Evolutionary conservation across 2,329 filamentous ascomycete species (phyloP).

Genomic region (Fusarium oligoseptatum): DNA sequence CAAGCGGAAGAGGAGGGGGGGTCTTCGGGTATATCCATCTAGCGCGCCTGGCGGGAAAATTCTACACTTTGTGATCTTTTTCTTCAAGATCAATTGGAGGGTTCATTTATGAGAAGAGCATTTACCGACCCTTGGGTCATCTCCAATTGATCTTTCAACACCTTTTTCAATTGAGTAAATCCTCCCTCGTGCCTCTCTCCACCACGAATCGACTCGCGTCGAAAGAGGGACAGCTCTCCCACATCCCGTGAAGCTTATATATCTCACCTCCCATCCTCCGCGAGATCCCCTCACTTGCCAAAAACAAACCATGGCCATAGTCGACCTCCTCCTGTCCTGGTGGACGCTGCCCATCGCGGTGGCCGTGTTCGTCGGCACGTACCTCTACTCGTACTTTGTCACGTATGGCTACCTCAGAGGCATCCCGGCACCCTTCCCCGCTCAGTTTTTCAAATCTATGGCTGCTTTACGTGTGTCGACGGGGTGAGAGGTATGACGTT

Average conservation of each 20-base stretch:
- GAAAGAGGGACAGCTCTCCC: not conserved
- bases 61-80: not conserved
- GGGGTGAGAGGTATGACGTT: conserved; percentile 72
- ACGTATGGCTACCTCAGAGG: conserved; percentile 64
- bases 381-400: conserved; percentile 70
- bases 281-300: not conserved
- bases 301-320: conserved; percentile 45
- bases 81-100: not conserved
- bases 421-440: conserved; percentile 74
- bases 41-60: conserved; percentile 1
- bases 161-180: not conserved
- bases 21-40: not conserved
- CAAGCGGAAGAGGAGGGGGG: not conserved
- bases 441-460: conserved; percentile 83
- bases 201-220: not conserved
- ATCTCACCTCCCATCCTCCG: not conserved
- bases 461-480: conserved; percentile 76
- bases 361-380: conserved; percentile 64
- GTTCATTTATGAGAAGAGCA: not conserved
- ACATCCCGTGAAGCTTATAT: not conserved
- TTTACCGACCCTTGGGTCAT: not conserved
- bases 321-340: conserved; percentile 55
- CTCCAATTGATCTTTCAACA: not conserved
- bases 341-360: conserved; percentile 62
- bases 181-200: not conserved